Conservation (phyloP, 805 yeast genomes). For the Pichia eremophila region DNA sequence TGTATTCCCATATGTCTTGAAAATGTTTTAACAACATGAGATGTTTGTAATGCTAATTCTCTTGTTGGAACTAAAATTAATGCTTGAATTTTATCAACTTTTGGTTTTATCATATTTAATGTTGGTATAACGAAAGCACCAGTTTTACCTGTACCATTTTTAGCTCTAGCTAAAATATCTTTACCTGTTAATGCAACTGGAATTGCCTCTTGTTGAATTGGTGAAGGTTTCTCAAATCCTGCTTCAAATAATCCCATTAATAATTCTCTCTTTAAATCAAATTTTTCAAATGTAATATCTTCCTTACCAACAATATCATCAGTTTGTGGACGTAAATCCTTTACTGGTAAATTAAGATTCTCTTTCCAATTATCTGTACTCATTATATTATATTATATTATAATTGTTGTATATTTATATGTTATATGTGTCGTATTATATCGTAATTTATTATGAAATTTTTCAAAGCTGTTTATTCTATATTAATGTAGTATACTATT, state of each 20-base stretch:
- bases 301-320: slow-evolving; percentile 90
- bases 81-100: slow-evolving; percentile 77
- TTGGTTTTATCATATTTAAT: slow-evolving; percentile 80
- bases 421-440: too few relatives aligned
- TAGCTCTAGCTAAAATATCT: slow-evolving; percentile 94
- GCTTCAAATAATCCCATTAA: slow-evolving; percentile 99
- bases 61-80: slow-evolving; percentile 93
- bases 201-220: slow-evolving; percentile 94
- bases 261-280: slow-evolving; percentile 82
- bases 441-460: too few relatives aligned
- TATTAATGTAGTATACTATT: too few relatives aligned
- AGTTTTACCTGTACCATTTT: slow-evolving; percentile 97
- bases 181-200: slow-evolving; percentile 94
- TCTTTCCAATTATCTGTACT: slow-evolving; percentile 57
- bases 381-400: slow-evolving; percentile 14
- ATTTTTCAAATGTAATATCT: slow-evolving; percentile 87
- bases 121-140: slow-evolving; percentile 96
- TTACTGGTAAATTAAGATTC: slow-evolving; percentile 63
- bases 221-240: slow-evolving; percentile 96
- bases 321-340: slow-evolving; percentile 92
- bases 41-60: slow-evolving; percentile 94
- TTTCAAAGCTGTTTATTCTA: too few relatives aligned
- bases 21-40: slow-evolving; percentile 91
- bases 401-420: too few relatives aligned
- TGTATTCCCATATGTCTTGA: slow-evolving; percentile 89